Evolutionary conservation across 257 asterid species (phyloP), one percentile per base, ranked within the genome.

Genomic region (Rubia yunnanensis): DNA sequence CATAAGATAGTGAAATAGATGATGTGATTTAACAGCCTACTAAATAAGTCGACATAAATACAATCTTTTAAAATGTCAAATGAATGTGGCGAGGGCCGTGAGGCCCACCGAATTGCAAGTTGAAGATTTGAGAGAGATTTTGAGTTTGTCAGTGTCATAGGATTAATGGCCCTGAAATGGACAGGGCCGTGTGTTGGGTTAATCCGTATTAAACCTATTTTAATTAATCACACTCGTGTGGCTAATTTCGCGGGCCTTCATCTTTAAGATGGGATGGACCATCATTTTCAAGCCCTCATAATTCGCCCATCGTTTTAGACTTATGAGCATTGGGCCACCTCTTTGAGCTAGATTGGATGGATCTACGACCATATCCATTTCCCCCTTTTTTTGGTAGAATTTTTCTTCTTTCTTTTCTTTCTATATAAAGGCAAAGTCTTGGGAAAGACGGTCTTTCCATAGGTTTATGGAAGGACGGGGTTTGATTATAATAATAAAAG

Each of bases 211-310:
- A 44, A 20, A 14, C n/a, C n/a, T 9, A 39, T 31, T 65, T 65
- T 28, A 31, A 30, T 31, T 28, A 70, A 48, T 65, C 68, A 48
- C 1, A 32, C 46, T 34, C 36, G 54, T 60, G 64, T 65, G 70
- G 67, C 10, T 49, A 73, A 44, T 49, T 59, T 54, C 73, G 77
- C 60, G 75, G 55, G 69, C 81, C 62, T 65, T 34, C 20, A 0
- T 15, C 58, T 63, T 55, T 54, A 11, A 18, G 17, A 44, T 28
- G 53, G 58, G 66, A 55, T 73, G 81, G 79, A 75, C 86, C 81
- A 70, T 41, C 49, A 8, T 44, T 44, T 18, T 50, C 52, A 1
- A 23, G 17, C 7, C 7, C 17, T 44, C 4, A 2, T 14, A 5
- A 55, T 55, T 55, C 28, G 35, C 60, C 60, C 24, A 23, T 23